Percentiles rank a stretch among this genome's conserved stretches.
These are phyloP conservation scores for Capsicum pubescens DNA, from an alignment of 257 asterid genomes.

Conservation along the genomic window DNA sequence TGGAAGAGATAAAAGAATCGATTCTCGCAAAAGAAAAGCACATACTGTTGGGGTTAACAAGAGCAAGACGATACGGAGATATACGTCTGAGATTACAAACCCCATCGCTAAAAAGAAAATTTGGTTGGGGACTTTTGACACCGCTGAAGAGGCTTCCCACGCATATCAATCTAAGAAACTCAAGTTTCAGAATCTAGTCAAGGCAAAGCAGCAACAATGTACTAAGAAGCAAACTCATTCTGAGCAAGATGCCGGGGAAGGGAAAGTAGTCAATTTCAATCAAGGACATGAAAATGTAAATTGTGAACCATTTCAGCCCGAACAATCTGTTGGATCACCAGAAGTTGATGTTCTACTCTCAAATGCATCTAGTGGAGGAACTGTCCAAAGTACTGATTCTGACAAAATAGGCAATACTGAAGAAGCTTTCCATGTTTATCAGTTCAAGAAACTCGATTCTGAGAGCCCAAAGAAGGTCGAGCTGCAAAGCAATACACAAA, in stretches of 20 bases:
- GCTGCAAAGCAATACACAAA: neutral
- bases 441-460: neutral
- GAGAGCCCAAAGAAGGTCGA: neutral
- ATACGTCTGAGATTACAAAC: neutral
- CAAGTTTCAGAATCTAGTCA: neutral
- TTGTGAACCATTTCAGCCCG: neutral
- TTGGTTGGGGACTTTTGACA: neutral
- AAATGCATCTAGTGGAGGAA: neutral
- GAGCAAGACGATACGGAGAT: neutral
- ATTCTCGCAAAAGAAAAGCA: neutral
- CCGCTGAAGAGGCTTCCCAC: neutral
- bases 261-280: neutral
- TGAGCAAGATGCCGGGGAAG: neutral
- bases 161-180: neutral
- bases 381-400: neutral
- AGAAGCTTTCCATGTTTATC: neutral
- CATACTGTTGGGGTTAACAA: neutral
- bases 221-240: neutral
- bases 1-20: neutral
- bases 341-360: neutral
- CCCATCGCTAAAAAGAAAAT: neutral
- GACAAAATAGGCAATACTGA: neutral
- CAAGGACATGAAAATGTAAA: neutral
- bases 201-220: neutral
- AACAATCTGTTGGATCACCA: neutral